Conservation (phyloP, 2,329 filamentous ascomycete genomes). For the Xylaria sp. region DNA sequence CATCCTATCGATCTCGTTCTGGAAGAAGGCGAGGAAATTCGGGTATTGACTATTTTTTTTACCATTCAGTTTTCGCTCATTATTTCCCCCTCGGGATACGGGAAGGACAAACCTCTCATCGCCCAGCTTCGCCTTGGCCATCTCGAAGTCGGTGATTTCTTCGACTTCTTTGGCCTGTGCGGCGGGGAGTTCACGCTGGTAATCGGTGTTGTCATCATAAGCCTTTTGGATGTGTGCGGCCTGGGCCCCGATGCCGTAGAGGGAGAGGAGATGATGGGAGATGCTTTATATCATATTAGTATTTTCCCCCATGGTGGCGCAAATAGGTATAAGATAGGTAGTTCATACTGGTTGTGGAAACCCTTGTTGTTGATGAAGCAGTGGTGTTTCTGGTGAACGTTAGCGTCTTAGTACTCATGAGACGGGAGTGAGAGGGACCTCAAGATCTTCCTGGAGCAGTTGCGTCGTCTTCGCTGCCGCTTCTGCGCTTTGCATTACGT, state of each 20-base stretch:
- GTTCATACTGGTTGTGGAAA: constrained; percentile 72
- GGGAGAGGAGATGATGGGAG: constrained; percentile 66
- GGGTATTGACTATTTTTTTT: constrained; percentile 47
- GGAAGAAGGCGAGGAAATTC: constrained; percentile 73
- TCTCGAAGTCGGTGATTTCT: constrained; percentile 51
- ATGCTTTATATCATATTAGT: constrained; percentile 38
- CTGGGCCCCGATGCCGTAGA: constrained; percentile 69
- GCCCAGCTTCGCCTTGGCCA: constrained; percentile 57
- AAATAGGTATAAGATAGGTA: neutral
- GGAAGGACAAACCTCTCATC: constrained; percentile 38
- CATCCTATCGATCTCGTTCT: constrained; percentile 60
- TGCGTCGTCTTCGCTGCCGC: constrained; percentile 59
- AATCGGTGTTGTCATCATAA: constrained; percentile 59
- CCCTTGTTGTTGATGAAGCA: constrained; percentile 72
- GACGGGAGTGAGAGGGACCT: constrained; percentile 34
- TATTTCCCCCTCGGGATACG: neutral
- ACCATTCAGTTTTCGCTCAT: neutral
- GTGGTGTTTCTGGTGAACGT: constrained; percentile 50
- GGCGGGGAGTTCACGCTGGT: constrained; percentile 54
- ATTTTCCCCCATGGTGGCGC: no score
- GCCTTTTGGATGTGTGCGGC: constrained; percentile 53
- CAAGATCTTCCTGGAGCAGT: constrained; percentile 71
- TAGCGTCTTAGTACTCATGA: neutral
- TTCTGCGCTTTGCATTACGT: constrained; percentile 46
- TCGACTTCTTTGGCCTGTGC: constrained; percentile 45